These are phyloP conservation scores for Lactarius akahatsu DNA, from an alignment of 768 basidiomycete species.

Conservation along the genomic window DNA sequence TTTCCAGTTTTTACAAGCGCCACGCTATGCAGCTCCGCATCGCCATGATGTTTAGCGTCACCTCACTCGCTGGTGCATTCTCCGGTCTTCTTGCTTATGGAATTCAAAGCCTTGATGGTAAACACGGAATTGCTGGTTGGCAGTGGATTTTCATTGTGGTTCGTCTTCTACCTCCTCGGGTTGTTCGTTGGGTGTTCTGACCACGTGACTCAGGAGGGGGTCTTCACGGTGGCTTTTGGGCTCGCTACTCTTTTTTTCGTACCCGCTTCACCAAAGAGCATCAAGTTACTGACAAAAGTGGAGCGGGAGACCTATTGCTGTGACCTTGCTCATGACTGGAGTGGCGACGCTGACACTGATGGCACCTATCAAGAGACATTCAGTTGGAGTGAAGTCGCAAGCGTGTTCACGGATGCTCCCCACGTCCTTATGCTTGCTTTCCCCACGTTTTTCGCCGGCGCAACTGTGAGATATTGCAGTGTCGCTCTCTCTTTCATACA, in stretches of 20 bases:
- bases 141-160: slow-evolving; percentile 66
- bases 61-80: slow-evolving; percentile 54
- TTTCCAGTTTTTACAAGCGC: slow-evolving; percentile 34
- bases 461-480: slow-evolving; percentile 29
- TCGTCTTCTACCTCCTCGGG: slow-evolving; percentile 10
- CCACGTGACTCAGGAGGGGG: slow-evolving; percentile 45
- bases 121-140: slow-evolving; percentile 56
- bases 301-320: slow-evolving; percentile 41
- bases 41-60: slow-evolving; percentile 44
- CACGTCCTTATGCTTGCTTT: slow-evolving; percentile 55
- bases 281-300: slow-evolving; percentile 49
- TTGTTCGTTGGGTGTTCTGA: background rate
- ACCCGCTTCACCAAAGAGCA: slow-evolving; percentile 43
- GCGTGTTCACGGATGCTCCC: slow-evolving; percentile 45
- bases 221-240: slow-evolving; percentile 62
- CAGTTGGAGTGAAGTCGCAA: slow-evolving; percentile 54
- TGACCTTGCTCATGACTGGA: slow-evolving; percentile 40
- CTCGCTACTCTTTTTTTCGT: slow-evolving; percentile 49
- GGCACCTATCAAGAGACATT: slow-evolving; percentile 47
- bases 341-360: slow-evolving; percentile 37
- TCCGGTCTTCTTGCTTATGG: slow-evolving; percentile 62
- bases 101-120: slow-evolving; percentile 54
- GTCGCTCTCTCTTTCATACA: background rate
- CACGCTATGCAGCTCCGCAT: slow-evolving; percentile 35
- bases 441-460: slow-evolving; percentile 54